These are phyloP conservation scores for Hanseniaspora vineae DNA, from an alignment of 805 yeast species.

Conservation along the genomic window DNA sequence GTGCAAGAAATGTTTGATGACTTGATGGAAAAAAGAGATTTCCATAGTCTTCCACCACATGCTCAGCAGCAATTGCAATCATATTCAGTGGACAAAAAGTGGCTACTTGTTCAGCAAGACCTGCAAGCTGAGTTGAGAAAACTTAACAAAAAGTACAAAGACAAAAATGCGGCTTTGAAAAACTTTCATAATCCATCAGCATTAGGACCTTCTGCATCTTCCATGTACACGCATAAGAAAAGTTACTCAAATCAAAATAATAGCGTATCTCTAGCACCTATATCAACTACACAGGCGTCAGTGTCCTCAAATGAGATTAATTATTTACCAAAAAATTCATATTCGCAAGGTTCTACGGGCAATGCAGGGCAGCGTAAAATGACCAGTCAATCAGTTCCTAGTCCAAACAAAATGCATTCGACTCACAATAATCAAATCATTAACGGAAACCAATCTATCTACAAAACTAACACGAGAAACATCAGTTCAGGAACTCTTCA, in stretches of 20 bases:
- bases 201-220: constrained; percentile 1
- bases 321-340: too few species aligned
- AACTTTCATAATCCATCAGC: constrained; percentile 1
- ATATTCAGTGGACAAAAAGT: constrained; percentile 67
- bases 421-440: constrained; percentile 1
- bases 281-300: too few species aligned
- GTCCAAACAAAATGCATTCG: background rate
- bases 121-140: constrained; percentile 63
- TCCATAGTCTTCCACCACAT: constrained; percentile 50
- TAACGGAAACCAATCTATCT: background rate
- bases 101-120: constrained; percentile 87
- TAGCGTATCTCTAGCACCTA: too few species aligned
- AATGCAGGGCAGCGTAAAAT: too few species aligned
- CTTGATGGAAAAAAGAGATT: constrained; percentile 74
- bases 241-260: too few species aligned
- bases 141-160: constrained; percentile 17
- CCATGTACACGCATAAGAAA: background rate
- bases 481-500: constrained; percentile 15
- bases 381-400: background rate
- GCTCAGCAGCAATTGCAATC: constrained; percentile 68
- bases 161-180: background rate
- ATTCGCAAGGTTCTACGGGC: too few species aligned
- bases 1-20: constrained; percentile 66
- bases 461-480: constrained; percentile 3
- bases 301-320: too few species aligned